Base-by-base conservation (phyloP, 1,284 basidiomycete species). In the Uromyces viciae-fabae region DNA sequence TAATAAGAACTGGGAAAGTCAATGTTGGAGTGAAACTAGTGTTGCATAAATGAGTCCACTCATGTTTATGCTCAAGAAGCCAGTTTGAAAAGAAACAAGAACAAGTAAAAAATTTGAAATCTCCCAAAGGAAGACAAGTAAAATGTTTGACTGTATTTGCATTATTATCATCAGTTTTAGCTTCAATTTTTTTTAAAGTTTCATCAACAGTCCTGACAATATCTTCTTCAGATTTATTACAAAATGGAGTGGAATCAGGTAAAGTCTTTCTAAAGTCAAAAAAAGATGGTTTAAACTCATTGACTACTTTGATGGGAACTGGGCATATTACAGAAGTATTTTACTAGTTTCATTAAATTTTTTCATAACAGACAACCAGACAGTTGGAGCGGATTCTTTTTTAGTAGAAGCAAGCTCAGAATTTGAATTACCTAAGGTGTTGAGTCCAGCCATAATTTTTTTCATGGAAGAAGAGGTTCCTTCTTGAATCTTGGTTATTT, bases 41-140 rank as follows among this genome's bases (percentile, higher is more conserved):
- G n/a, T 60, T 33, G 28, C 58, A 60, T 8, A 60, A n/a, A 7
- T 28, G 28, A 60, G 58, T 60, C 58, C 58, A 60, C 58, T 31
- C 25, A 38, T 64, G 62, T 64, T 64, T 64, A 38, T 64, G 31
- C 19, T 64, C 62, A 22, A 36, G 33, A 36, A 64, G 62, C 62
- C 62, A 64, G 31, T 64, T 62, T 5, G 25, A 25, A 33, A 33
- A 4, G 25, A 62, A 62, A 33, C 58, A 25, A 25, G 14, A 17
- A 3, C 19, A 33, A 28, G 58, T 62, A 25, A 62, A 62, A 33
- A 62, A 62, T 31, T 62, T 62, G 4, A 62, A 62, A 25, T 62
- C 58, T 33, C 58, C 58, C 31, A 33, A 33, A 8, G 58, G 58
- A 5, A 62, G 25, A 28, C 5, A 28, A 4, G 58, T 33, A 31